phyloP scores from a whole-genome alignment of 441 rosid genomes.

The Kokia cookei region DNA sequence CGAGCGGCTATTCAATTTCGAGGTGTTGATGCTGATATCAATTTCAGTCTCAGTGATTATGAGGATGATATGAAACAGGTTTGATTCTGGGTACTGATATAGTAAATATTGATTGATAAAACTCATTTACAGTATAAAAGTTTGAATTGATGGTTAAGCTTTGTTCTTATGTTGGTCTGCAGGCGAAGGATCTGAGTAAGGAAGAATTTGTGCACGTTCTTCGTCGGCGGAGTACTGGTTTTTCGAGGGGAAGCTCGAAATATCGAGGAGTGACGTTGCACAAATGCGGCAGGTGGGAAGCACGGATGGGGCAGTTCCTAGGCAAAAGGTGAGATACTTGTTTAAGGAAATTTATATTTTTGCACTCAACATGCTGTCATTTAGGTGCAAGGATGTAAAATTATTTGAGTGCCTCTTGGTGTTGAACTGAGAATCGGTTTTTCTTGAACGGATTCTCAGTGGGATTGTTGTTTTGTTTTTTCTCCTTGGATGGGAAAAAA shows the following conservation, averaged over 20 bases:
- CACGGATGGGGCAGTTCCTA: constrained; percentile 94
- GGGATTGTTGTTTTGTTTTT: constrained; percentile 12
- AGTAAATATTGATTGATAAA: not conserved
- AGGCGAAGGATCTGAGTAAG: constrained; percentile 70
- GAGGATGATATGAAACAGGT: constrained; percentile 89
- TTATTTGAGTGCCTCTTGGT: constrained; percentile 15
- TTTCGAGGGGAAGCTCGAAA: constrained; percentile 83
- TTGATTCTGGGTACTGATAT: not conserved
- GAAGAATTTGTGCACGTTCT: constrained; percentile 92
- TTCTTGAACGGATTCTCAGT: constrained; percentile 12
- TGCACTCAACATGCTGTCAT: not conserved
- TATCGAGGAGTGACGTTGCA: constrained; percentile 87
- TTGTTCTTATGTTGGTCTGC: not conserved
- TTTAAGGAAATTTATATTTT: constrained; percentile 13
- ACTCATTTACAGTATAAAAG: not conserved
- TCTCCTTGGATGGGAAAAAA: constrained; percentile 11
- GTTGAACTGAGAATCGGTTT: constrained; percentile 17
- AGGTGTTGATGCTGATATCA: constrained; percentile 88
- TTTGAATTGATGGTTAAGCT: constrained; percentile 1
- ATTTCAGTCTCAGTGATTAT: constrained; percentile 68
- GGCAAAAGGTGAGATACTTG: constrained; percentile 80
- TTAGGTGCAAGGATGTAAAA: not conserved
- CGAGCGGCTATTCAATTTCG: constrained; percentile 94
- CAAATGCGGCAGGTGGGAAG: constrained; percentile 95
- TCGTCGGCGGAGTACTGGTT: constrained; percentile 90